Base-by-base conservation (phyloP, 192 early-diverging fungal species). In the Mortierella alpina region DNA sequence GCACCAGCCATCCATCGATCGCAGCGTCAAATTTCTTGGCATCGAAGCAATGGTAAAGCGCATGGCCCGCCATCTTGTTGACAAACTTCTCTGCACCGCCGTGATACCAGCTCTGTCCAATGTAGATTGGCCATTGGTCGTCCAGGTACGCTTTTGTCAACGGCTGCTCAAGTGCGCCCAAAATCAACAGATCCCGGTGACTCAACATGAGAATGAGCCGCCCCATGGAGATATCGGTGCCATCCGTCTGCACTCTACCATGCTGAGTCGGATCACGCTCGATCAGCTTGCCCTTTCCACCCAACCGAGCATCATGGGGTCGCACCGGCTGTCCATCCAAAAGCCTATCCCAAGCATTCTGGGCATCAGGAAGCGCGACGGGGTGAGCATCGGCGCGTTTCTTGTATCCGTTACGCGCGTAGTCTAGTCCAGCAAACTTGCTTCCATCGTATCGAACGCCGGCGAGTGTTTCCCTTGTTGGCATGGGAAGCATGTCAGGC, bases 71-170 rank as follows among this genome's bases (percentile, higher is more conserved):
- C 59, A 79, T 79, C 53, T 67, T 71, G 64, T 72, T 79, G 9
- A 79, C 68, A 53, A 79, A 79, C 18, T 31, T n/a, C n/a, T 71
- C 76, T 1, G 68, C 46, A n/a, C 76, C 76, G 11, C 64, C 64
- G 40, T 79, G 59, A 20, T 67, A 79, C 76, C 76, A 79, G 50
- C 69, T 66, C 40, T 79, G 68, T 13, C 76, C 76, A n/a, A 79
- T 79, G 31, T 79, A 57, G 40, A 79, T 68, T 13, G 76, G 76
- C 63, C 63, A 79, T 31, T 55, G 20, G 4, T 58, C 62, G 10
- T 67, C 76, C 44, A 79, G 64, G 31, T 79, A 79, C 15, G 68
- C 20, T 7, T 49, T 23, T 10, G 76, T 79, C 31, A 79, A 41
- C 0, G 69, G 76, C 20, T 79, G 68, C 9, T 79, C 76, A 48